phyloP scores from a whole-genome alignment of 345 rosid species.

The Carallia pectinifolia region DNA sequence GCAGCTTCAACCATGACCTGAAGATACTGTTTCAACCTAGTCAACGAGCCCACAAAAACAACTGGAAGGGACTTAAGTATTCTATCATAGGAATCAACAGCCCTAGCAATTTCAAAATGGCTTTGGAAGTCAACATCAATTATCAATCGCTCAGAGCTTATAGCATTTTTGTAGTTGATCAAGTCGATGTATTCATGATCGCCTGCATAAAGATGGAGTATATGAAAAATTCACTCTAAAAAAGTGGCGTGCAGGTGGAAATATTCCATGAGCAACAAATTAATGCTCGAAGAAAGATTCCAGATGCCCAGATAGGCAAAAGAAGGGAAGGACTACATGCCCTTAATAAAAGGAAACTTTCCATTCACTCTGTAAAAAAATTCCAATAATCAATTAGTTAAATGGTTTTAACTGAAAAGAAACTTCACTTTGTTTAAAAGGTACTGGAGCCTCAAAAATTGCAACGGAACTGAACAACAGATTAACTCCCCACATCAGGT shows the following conservation, averaged over 20 bases:
- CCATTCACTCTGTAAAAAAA: slow-evolving; percentile 42
- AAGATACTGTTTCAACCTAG: slow-evolving; percentile 66
- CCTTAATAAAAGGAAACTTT: too few relatives aligned
- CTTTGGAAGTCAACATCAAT: slow-evolving; percentile 85
- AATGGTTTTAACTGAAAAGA: slow-evolving; percentile 40
- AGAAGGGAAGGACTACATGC: too few relatives aligned
- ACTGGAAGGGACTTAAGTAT: slow-evolving; percentile 74
- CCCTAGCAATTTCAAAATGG: slow-evolving; percentile 93
- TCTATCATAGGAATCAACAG: slow-evolving; percentile 74
- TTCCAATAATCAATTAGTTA: slow-evolving; percentile 33
- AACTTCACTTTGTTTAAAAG: slow-evolving; percentile 39
- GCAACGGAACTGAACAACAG: neutral
- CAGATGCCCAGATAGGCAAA: slow-evolving; percentile 12
- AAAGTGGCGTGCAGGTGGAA: neutral
- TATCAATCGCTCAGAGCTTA: slow-evolving; percentile 64
- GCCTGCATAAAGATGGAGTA: slow-evolving; percentile 41
- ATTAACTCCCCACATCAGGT: neutral
- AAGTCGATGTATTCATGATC: slow-evolving; percentile 88
- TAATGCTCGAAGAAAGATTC: slow-evolving; percentile 9
- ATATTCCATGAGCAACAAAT: too few relatives aligned
- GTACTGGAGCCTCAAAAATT: too few relatives aligned
- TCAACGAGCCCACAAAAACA: slow-evolving; percentile 66
- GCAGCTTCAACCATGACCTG: slow-evolving; percentile 91
- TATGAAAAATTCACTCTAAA: neutral
- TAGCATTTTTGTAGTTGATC: slow-evolving; percentile 37